Base-by-base conservation (phyloP, 2,329 filamentous ascomycete species). In the Fusarium sp. region DNA sequence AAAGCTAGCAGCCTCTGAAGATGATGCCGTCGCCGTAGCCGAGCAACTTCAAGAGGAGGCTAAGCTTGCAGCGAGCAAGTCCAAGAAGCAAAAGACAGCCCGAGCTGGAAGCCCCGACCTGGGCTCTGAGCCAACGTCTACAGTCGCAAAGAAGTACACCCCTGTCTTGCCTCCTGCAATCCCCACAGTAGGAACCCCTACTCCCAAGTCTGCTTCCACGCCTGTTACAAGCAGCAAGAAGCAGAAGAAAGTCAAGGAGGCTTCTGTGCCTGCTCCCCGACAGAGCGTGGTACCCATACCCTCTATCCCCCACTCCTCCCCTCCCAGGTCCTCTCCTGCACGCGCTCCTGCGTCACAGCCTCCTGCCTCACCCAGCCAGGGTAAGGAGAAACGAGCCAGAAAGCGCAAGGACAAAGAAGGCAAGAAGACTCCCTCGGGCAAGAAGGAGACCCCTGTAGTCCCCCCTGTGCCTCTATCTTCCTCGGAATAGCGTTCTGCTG, bases 61-160 rank as follows among this genome's bases (percentile, higher is more conserved):
- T 60, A 74, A 78, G 45, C 80, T 80, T 13, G 81, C 81, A 8
- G 77, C 80, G n/a, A 81, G 82, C 69, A 87, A 86, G 78, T 79
- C 84, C 28, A 83, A 84, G 77, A 82, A 84, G 74, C 83, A 82
- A 65, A 83, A 82, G 75, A 81, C 79, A 42, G 74, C 72, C 47
- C 78, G 80, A 58, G 63, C 50, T 41, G 78, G 73, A 26, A 84
- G 82, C 73, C 81, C 79, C 10, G 82, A 82, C 51, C 75, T 83
- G 14, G 81, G 81, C 36, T 81, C 80, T 9, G 80, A 80, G 47
- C 70, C 77, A 22, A 74, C 77, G 11, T 76, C 76, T 38, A 54
- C 32, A 24, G 42, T 64, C 17, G 61, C 72, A 13, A 81, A 80
- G 77, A 82, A 81, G 73, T 74, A 80, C 53, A 82, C 81, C 10